A percentile compares a stretch with the other conserved stretches of the same genome.
phyloP scores from a whole-genome alignment of 2,329 filamentous ascomycete genomes.

The Parascedosporium putredinis region DNA sequence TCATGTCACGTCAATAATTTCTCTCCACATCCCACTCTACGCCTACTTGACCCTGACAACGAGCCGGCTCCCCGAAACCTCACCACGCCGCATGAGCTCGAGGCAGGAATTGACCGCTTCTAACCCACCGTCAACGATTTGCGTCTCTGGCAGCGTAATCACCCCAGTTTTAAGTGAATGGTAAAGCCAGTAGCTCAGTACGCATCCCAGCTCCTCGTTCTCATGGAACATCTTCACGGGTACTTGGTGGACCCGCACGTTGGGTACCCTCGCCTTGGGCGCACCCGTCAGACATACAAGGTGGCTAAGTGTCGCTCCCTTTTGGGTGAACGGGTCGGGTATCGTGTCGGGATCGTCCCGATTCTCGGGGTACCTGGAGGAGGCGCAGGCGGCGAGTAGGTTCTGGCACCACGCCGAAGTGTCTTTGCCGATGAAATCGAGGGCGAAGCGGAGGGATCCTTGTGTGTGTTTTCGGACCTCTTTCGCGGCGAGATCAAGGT shows the following conservation, averaged over 20 bases:
- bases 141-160: constrained; percentile 53
- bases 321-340: background rate
- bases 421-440: constrained; percentile 59
- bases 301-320: constrained; percentile 27
- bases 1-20: background rate
- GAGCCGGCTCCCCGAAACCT: constrained; percentile 57
- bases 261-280: constrained; percentile 41
- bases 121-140: constrained; percentile 52
- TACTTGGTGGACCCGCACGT: constrained; percentile 50
- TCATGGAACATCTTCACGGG: constrained; percentile 71
- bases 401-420: constrained; percentile 33
- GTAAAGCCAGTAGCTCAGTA: constrained; percentile 57
- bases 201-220: constrained; percentile 50
- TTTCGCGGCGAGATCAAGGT: constrained; percentile 53
- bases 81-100: constrained; percentile 54
- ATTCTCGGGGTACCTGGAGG: constrained; percentile 14
- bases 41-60: constrained; percentile 38
- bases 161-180: constrained; percentile 42
- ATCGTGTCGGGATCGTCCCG: background rate
- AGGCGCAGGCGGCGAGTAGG: constrained; percentile 3
- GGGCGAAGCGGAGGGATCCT: constrained; percentile 50
- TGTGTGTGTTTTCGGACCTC: constrained; percentile 51
- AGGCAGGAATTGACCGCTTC: constrained; percentile 57
- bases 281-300: constrained; percentile 58
- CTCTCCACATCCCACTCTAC: too few species aligned